Base-by-base conservation (phyloP, 345 rosid species). In the Cochlearia excelsa region DNA sequence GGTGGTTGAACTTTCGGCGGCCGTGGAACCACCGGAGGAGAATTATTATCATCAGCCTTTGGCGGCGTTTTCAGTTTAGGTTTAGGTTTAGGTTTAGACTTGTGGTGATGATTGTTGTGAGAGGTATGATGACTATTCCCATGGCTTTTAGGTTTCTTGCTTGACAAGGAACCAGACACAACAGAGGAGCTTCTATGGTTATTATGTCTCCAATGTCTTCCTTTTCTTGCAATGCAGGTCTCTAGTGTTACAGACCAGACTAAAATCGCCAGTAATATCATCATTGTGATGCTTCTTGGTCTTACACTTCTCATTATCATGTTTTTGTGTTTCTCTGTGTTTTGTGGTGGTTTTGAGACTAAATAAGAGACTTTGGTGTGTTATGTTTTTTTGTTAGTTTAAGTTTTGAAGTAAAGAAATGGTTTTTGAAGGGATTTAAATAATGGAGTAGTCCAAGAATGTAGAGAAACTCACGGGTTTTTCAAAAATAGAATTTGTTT, bases 191-290 rank as follows among this genome's bases (percentile, higher is more conserved):
- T 43, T 55, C 84, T 71, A 37, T 50, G 69, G 63, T 70, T 65
- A 16, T 16, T 16, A 2, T 72, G 83, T 79, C 91, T 86, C 95
- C 87, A 82, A 44, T 89, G 93, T 74, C 63, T 80, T 42, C 94
- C 88, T 79, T 82, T 82, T 77, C 95, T 82, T 2, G 93, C 95
- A 84, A 71, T 86, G 90, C 93, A 86, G 37, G 78, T 69, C 55
- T 81, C 86, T 45, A 86, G 63, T 48, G 77, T 82, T 41, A 84
- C 78, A 63, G 77, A 80, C 95, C 88, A 89, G 7, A 84, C 76
- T 39, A 88, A 71, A 46, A 85, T 48, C 45, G 77, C 84, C 72
- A 83, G 43, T 66, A 82, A 59, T 26, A 83, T 33, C 73, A 81
- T 65, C 63, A 86, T 74, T 50, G 95, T 57, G 64, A 81, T 43